Percentiles rank a stretch among this genome's conserved stretches.
These are phyloP conservation scores for Balansia obtecta DNA, from an alignment of 2,329 filamentous ascomycete species.

Conservation along the genomic window DNA sequence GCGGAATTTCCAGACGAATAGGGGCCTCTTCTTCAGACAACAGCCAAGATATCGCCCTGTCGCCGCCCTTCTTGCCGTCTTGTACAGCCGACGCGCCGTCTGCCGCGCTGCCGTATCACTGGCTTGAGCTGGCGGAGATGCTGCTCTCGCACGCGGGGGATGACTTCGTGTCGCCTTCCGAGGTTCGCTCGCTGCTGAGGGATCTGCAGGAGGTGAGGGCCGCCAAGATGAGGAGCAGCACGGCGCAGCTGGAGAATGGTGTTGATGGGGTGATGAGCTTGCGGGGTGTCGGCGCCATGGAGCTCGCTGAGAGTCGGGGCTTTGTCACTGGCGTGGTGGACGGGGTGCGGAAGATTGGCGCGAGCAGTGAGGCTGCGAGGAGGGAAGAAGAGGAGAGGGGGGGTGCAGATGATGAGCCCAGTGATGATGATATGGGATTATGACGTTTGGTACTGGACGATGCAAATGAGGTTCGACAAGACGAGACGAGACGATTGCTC, in stretches of 20 bases:
- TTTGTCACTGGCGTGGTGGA: slow-evolving; percentile 83
- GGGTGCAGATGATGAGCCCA: slow-evolving; percentile 46
- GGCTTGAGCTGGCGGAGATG: slow-evolving; percentile 83
- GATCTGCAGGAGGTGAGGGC: slow-evolving; percentile 80
- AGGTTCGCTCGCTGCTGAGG: slow-evolving; percentile 61
- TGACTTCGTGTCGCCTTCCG: slow-evolving; percentile 62
- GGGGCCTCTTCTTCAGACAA: slow-evolving; percentile 11
- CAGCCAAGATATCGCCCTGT: slow-evolving; percentile 26
- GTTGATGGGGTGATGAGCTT: slow-evolving; percentile 58
- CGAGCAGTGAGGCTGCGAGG: slow-evolving; percentile 64
- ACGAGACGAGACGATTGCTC: not conserved
- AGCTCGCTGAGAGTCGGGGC: slow-evolving; percentile 73
- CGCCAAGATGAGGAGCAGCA: slow-evolving; percentile 73
- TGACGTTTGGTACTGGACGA: slow-evolving; percentile 3
- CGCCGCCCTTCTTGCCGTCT: slow-evolving; percentile 67
- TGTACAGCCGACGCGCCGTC: slow-evolving; percentile 58
- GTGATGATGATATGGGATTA: slow-evolving; percentile 40
- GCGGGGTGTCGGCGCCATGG: slow-evolving; percentile 78
- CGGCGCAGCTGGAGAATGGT: slow-evolving; percentile 57
- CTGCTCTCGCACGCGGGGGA: slow-evolving; percentile 75
- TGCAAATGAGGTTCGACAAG: not conserved
- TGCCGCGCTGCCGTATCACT: slow-evolving; percentile 79
- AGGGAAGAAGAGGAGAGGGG: slow-evolving; percentile 64
- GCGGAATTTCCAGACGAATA: slow-evolving; percentile 28
- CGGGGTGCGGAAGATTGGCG: slow-evolving; percentile 71